These are phyloP conservation scores for Mycena epipterygia DNA, from an alignment of 768 basidiomycete genomes.

Conservation along the genomic window DNA sequence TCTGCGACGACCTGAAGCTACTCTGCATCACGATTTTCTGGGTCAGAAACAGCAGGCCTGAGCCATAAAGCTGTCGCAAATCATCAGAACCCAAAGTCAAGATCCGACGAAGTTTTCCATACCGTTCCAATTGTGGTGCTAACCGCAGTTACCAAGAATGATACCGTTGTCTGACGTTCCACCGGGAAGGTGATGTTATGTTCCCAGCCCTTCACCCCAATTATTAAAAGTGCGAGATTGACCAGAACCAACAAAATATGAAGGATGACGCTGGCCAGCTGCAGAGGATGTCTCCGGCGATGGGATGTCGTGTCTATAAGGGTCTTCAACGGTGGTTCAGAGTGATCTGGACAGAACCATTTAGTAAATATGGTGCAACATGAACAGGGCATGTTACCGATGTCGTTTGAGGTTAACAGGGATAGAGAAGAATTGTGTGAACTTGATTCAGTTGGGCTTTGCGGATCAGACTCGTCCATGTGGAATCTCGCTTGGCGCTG, in stretches of 20 bases:
- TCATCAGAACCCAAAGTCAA: neutral
- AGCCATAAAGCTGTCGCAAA: neutral
- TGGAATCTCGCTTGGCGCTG: no score
- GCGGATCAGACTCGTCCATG: no score
- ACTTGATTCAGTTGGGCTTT: no score
- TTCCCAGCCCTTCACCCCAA: neutral
- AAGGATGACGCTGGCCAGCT: no score
- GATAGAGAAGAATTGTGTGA: no score
- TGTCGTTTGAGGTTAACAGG: no score
- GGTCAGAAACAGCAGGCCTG: slow-evolving; percentile 32
- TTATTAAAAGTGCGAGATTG: neutral
- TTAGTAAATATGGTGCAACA: no score
- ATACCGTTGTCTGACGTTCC: neutral
- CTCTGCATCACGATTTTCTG: slow-evolving; percentile 34
- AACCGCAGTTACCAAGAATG: neutral
- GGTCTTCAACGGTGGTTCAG: no score
- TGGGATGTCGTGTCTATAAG: no score
- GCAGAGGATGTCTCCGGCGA: no score
- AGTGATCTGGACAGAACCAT: no score
- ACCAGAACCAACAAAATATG: neutral
- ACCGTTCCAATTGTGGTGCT: neutral
- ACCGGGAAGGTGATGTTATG: neutral
- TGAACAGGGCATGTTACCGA: no score
- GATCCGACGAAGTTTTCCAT: neutral
- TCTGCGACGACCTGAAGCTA: slow-evolving; percentile 4